Evolutionary conservation across 805 yeast genomes (phyloP), one percentile per base, ranked within the genome.

Genomic region (Ogataea chonburiensis): DNA sequence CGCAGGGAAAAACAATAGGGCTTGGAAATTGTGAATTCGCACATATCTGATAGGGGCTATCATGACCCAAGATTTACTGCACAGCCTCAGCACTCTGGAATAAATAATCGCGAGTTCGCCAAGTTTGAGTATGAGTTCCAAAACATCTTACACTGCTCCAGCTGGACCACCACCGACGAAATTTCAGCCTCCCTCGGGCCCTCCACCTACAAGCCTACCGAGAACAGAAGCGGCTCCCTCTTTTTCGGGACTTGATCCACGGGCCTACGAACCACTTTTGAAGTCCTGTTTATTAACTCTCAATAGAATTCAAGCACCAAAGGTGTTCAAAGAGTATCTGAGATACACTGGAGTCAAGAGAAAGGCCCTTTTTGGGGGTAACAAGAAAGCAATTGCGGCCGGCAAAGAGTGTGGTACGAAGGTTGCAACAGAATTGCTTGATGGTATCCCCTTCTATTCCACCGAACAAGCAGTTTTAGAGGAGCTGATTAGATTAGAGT

Each of bases 241-340:
- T 14, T 29, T 31, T 6, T 28, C 37, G 11, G 28, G 18, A 15
- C 17, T n/a, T 1, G 12, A 17, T 19, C 10, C 9, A n/a, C 43
- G 43, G 5, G 54, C 48, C 18, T 52, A 52, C 18, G 24, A 22
- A 9, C 34, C 36, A 9, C 31, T 52, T 13, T 23, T 52, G 26
- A 50, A 43, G 15, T 38, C 34, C 27, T 44, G 47, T 7, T 50
- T 47, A 25, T 17, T 43, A n/a, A 50, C 55, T 3, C 17, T 50
- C 15, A 52, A 52, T 26, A 19, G 47, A 16, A 21, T 52, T 7
- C 56, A 52, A 29, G 13, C 52, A 4, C 56, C 56, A 7, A 52
- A 49, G 17, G 36, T 49, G 19, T 50, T 45, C 30, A 42, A 50
- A 7, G 49, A 46, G 11, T 50, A 49, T 28, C 17, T 50, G 19